phyloP scores from a whole-genome alignment of 2,329 filamentous ascomycete species.

The Knoxdaviesia capensis region DNA sequence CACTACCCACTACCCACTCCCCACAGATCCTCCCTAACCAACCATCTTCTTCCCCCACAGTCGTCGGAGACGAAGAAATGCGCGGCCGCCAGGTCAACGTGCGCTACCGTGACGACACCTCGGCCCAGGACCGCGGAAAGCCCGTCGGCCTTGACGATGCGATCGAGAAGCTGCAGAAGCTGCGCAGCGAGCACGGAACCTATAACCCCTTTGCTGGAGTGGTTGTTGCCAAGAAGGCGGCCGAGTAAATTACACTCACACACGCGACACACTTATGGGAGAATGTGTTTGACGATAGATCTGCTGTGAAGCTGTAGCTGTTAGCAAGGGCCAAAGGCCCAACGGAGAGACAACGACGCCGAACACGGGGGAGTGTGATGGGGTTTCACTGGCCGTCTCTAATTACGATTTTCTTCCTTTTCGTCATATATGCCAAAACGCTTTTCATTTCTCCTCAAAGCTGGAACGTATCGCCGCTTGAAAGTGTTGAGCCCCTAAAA shows the following conservation, averaged over 20 bases:
- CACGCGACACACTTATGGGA: too few relatives aligned
- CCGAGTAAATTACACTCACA: not conserved
- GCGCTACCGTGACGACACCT: slow-evolving; percentile 41
- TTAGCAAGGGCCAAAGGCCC: too few relatives aligned
- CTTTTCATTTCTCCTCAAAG: too few relatives aligned
- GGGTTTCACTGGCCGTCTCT: too few relatives aligned
- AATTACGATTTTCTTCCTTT: too few relatives aligned
- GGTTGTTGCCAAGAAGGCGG: slow-evolving; percentile 3
- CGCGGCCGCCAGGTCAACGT: slow-evolving; percentile 40
- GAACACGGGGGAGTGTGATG: too few relatives aligned
- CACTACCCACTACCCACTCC: not conserved
- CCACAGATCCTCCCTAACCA: not conserved
- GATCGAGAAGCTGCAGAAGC: slow-evolving; percentile 29
- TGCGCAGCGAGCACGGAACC: slow-evolving; percentile 21
- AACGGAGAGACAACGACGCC: too few relatives aligned
- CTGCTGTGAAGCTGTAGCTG: too few relatives aligned
- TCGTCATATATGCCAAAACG: too few relatives aligned
- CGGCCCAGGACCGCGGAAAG: slow-evolving; percentile 39
- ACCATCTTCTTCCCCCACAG: slow-evolving; percentile 12
- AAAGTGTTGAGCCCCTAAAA: too few relatives aligned
- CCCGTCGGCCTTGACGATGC: slow-evolving; percentile 35
- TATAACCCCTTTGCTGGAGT: slow-evolving; percentile 7
- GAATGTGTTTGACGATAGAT: too few relatives aligned
- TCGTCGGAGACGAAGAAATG: slow-evolving; percentile 42
- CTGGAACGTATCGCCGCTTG: too few relatives aligned